A percentile compares a stretch with the other conserved stretches of the same genome.
Evolutionary conservation across 345 rosid genomes (phyloP).

Genomic region (Populus nigra): DNA sequence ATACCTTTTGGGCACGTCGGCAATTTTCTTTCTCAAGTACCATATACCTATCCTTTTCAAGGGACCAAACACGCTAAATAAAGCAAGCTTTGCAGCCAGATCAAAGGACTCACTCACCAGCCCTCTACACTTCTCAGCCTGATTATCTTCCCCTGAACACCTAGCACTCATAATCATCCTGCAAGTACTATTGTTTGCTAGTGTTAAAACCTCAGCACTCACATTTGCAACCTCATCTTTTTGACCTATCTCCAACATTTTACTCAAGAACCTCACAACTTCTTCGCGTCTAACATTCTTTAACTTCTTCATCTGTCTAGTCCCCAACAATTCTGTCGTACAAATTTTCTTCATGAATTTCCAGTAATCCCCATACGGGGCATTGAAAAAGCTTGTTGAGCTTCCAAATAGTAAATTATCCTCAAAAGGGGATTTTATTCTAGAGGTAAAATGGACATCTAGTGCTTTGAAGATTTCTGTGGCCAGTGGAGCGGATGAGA

Average conservation of each 20-base stretch:
- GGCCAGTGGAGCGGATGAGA: neutral
- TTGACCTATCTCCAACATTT: neutral
- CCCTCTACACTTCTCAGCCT: conserved; percentile 30
- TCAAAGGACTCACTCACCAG: conserved; percentile 26
- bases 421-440: conserved; percentile 20
- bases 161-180: conserved; percentile 42
- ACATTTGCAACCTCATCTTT: conserved; percentile 21
- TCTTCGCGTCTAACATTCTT: conserved; percentile 15
- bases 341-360: conserved; percentile 45
- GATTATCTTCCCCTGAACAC: conserved; percentile 35
- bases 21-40: neutral
- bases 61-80: conserved; percentile 9
- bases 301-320: conserved; percentile 7
- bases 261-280: conserved; percentile 4
- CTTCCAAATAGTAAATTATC: conserved; percentile 27
- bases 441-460: conserved; percentile 23
- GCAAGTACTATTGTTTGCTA: conserved; percentile 27
- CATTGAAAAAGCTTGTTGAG: conserved; percentile 23
- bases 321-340: conserved; percentile 17
- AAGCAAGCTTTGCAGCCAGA: conserved; percentile 24
- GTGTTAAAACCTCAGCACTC: neutral
- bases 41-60: neutral
- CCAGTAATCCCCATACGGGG: conserved; percentile 48
- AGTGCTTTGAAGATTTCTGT: conserved; percentile 10
- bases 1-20: neutral